phyloP scores from a whole-genome alignment of 371 early-diverging fungal species.

The Apophysomyces sp. region DNA sequence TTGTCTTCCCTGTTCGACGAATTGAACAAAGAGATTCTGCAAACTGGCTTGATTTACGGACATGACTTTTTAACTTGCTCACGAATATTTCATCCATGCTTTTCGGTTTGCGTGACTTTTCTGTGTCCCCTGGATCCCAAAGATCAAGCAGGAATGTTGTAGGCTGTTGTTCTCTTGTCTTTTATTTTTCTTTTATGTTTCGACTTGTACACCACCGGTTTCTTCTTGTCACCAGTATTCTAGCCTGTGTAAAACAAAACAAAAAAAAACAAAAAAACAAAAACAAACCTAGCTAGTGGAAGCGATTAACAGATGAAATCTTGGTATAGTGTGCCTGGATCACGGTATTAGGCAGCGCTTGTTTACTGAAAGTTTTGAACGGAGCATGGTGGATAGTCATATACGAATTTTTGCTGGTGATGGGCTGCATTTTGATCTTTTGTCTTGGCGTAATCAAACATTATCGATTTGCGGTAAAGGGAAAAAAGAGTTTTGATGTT shows the following conservation, averaged over 20 bases:
- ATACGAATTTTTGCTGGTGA: conserved; percentile 29
- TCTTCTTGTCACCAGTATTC: conserved; percentile 21
- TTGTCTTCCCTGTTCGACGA: conserved; percentile 14
- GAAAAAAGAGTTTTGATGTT: neutral
- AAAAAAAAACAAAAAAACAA: neutral
- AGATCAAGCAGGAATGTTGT: conserved; percentile 3
- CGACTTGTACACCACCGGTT: conserved; percentile 28
- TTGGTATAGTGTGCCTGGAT: conserved; percentile 31
- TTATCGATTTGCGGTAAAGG: conserved; percentile 36
- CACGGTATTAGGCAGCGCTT: conserved; percentile 36
- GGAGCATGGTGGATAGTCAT: conserved; percentile 51
- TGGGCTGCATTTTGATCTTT: conserved; percentile 19
- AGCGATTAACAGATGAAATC: too few species aligned
- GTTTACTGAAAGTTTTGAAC: conserved; percentile 30
- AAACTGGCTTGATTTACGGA: conserved; percentile 1
- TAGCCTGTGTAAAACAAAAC: conserved; percentile 25
- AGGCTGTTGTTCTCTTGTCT: conserved; percentile 4
- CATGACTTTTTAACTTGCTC: neutral
- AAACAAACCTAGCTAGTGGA: too few species aligned
- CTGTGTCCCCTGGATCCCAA: neutral
- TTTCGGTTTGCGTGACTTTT: conserved; percentile 8
- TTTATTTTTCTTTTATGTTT: conserved; percentile 9
- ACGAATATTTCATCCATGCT: too few species aligned
- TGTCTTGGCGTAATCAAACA: conserved; percentile 20
- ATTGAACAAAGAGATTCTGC: conserved; percentile 11